Evolutionary conservation across 192 early-diverging fungal genomes (phyloP), one percentile per base, ranked within the genome.

Genomic region (Coemansia asiatica): DNA sequence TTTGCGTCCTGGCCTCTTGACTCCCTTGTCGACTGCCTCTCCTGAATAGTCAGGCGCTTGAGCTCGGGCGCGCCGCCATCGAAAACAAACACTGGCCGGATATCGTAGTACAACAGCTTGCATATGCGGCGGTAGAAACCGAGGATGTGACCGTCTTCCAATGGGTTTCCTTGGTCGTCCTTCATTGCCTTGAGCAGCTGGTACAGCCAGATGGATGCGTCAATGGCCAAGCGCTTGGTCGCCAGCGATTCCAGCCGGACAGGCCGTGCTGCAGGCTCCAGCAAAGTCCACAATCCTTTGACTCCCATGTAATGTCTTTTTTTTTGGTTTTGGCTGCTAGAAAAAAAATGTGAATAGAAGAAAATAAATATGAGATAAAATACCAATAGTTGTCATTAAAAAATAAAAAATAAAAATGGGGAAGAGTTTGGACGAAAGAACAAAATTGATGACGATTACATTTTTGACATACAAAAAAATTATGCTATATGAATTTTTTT

Each of bases 181-280:
- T 89, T 87, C 89, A 98, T 94, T 4, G 95, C 95, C 63, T 92
- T 93, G 33, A 97, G 64, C 64, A 98, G 96, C 84, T 99, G 97
- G 71, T 98, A 88, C 28, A 98, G 85, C 97, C 97, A 99, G 54
- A 99, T 98, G 56, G 89, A 91, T 18, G 95, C 97, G 81, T 98
- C 96, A 23, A 99, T 86, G 3, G 95, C 95, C 55, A 99, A 73
- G 25, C 82, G 75, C 64, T 89, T 89, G 63, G 90, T 86, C 6
- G 81, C 68, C 27, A 99, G 75, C 18, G 87, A 81, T 18, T 99
- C 97, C 23, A 99, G 74, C 26, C 88, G 82, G 44, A 91, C 84
- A 18, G 90, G 91, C 56, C 91, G 83, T 26, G 88, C 88, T 12
- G 86, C 85, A 4, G 93, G 92, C 60, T 92, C 87, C 23, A 97